Percentiles rank a stretch among this genome's conserved stretches.
Conservation (phyloP, 352 stramenopile genomes). For the Pythium aphanidermatum region DNA sequence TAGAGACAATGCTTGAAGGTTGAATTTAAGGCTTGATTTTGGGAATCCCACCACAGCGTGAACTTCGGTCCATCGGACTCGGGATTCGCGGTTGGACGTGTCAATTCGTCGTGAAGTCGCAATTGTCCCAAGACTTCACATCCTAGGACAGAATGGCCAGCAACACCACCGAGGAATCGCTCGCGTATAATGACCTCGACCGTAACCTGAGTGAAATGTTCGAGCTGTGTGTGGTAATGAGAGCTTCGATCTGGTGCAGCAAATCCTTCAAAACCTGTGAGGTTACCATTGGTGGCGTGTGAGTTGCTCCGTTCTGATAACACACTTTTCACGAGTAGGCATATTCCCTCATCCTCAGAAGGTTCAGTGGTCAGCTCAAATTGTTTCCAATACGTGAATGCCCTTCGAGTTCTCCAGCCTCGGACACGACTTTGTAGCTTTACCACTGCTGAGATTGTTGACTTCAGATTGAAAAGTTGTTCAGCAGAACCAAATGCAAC, state of each 20-base stretch:
- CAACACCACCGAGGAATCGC: conserved; percentile 13
- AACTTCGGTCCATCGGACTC: conserved; percentile 20
- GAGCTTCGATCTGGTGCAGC: too few species aligned
- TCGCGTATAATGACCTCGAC: too few species aligned
- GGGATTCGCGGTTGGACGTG: background rate
- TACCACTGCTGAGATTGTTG: conserved; percentile 19
- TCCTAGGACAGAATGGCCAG: conserved; percentile 11
- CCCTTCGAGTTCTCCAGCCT: conserved; percentile 12
- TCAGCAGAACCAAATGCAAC: conserved; percentile 45
- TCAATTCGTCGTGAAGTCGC: conserved; percentile 3
- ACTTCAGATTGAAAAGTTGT: conserved; percentile 37
- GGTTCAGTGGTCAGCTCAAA: conserved; percentile 3
- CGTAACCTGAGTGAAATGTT: background rate
- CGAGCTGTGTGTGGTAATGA: too few species aligned
- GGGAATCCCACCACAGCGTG: conserved; percentile 50
- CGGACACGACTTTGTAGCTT: conserved; percentile 31
- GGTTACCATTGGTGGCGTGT: too few species aligned
- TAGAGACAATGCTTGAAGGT: conserved; percentile 31
- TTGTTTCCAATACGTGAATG: conserved; percentile 8
- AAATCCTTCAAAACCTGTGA: too few species aligned
- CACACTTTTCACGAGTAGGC: too few species aligned
- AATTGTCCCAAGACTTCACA: conserved; percentile 42
- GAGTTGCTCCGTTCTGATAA: too few species aligned
- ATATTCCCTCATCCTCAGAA: background rate
- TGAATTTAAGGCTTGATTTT: conserved; percentile 34